phyloP scores from a whole-genome alignment of 257 asterid genomes.

The Thymus quinquecostatus region DNA sequence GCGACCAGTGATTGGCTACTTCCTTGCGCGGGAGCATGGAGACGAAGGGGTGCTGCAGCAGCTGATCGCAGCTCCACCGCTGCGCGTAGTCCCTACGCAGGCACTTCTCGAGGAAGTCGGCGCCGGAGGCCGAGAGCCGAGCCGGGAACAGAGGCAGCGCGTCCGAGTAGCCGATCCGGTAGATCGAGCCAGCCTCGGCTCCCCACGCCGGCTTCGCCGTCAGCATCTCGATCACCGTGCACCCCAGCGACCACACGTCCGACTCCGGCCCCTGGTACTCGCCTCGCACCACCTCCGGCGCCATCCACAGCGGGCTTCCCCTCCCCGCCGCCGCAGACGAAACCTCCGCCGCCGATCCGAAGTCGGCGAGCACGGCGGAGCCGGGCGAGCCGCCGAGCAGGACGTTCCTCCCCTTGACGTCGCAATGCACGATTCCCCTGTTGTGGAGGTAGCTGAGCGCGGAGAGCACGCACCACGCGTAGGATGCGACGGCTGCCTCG shows the following conservation, averaged over 20 bases:
- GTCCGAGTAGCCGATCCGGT: conserved; percentile 51
- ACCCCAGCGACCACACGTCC: conserved; percentile 74
- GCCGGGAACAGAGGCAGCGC: conserved; percentile 53
- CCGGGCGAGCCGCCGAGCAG: conserved; percentile 40
- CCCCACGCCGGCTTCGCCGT: conserved; percentile 67
- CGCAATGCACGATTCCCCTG: conserved; percentile 65
- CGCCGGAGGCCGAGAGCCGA: conserved; percentile 37
- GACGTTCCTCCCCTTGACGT: conserved; percentile 62
- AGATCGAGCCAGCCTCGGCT: conserved; percentile 35
- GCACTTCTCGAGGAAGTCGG: conserved; percentile 58
- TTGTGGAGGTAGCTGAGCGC: conserved; percentile 57
- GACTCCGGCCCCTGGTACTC: conserved; percentile 70
- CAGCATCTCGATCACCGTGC: conserved; percentile 66
- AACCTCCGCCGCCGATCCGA: conserved; percentile 55
- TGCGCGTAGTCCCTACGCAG: conserved; percentile 40
- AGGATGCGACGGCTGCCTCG: conserved; percentile 33
- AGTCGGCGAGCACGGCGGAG: conserved; percentile 60
- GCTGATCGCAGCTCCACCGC: conserved; percentile 77
- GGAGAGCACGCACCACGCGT: conserved; percentile 57
- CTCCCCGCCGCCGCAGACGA: conserved; percentile 27
- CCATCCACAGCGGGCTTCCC: conserved; percentile 80
- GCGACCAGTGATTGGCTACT: conserved; percentile 34
- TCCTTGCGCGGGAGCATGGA: conserved; percentile 26
- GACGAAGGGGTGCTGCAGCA: conserved; percentile 62
- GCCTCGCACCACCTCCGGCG: conserved; percentile 67